Percentiles rank a stretch among this genome's conserved stretches.
phyloP scores from a whole-genome alignment of 2,329 filamentous ascomycete species.

The Colletotrichum somersetense region DNA sequence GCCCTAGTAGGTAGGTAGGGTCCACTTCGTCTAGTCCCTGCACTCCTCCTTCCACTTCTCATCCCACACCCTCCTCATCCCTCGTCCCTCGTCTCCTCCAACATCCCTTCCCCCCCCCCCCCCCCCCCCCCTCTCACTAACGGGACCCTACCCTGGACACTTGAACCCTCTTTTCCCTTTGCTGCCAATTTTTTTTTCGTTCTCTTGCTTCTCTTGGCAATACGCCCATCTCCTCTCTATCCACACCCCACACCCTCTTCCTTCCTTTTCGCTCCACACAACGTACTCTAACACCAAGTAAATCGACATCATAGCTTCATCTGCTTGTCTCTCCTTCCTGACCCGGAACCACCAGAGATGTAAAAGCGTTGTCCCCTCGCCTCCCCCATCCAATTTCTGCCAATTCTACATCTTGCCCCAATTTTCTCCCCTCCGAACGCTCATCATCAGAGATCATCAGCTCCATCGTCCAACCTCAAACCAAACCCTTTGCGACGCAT shows the following conservation, averaged over 20 bases:
- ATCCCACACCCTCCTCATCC: neutral
- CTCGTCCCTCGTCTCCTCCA: neutral
- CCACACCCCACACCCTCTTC: constrained; percentile 20
- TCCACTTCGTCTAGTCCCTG: constrained; percentile 30
- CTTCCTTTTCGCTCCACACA: constrained; percentile 38
- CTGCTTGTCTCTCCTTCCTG: constrained; percentile 41
- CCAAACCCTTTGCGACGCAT: constrained; percentile 23
- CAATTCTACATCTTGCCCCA: constrained; percentile 34
- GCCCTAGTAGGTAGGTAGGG: neutral
- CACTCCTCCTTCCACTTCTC: neutral
- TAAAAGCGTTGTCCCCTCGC: constrained; percentile 44
- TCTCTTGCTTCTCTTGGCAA: neutral
- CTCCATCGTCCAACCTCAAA: constrained; percentile 40
- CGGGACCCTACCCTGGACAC: constrained; percentile 34
- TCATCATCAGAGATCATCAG: constrained; percentile 42
- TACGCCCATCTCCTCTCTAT: neutral
- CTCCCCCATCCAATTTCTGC: constrained; percentile 36
- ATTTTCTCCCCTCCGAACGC: constrained; percentile 32
- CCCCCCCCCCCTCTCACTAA: constrained; percentile 27
- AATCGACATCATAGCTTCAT: constrained; percentile 44
- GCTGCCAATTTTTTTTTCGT: neutral
- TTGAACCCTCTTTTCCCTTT: constrained; percentile 29
- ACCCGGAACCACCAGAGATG: constrained; percentile 41
- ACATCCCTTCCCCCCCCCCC: constrained; percentile 21
- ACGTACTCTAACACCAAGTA: constrained; percentile 38